Evolutionary conservation across 208 protist genomes (phyloP), one percentile per base, ranked within the genome.

Genomic region (Acanthamoeba rhysodes): DNA sequence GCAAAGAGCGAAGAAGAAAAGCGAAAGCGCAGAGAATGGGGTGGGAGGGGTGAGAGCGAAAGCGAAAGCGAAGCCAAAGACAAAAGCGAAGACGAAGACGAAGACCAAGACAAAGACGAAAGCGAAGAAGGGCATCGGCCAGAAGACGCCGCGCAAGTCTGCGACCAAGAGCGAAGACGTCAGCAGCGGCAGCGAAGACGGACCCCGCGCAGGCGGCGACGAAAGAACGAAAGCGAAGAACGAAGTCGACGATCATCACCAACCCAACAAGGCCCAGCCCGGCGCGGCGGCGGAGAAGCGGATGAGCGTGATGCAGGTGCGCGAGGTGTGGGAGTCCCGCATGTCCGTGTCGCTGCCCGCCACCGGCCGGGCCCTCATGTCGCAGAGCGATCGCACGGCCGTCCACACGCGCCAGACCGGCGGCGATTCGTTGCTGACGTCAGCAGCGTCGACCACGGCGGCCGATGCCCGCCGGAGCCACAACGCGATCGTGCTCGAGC

Each of bases 361-460:
- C 4, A 29, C 24, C 1, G 59, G 20, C 20, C 7, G 20, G 59
- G 59, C 4, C 59, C 16, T 12, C 7, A 74, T 74, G 66, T 84
- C 74, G 74, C 74, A 84, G 74, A 84, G 74, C 74, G 74, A 84
- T 14, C 74, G 74, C 74, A 32, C 74, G 45, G 74, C 74, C 66
- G 8, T 74, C 9, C 27, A 41, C 66, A 74, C 27, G 66, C 27
- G 66, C 9, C 66, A 24, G 70, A 27, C 45, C 10, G 53, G 37
- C 37, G 12, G 55, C 57, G 16, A 6, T 64, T 64, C 57, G 57
- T 64, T 27, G 57, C 45, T 50, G 45, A 50, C 45, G 45, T 50
- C 45, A 50, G 45, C 45, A 74, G 55, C 55, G 2, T 24, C 45
- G 45, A 14, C 34, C 4, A 0, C 70, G 37, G 0, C 37, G 34